These are phyloP conservation scores for Hypoxylon sp. DNA, from an alignment of 2,329 filamentous ascomycete species.

Conservation along the genomic window DNA sequence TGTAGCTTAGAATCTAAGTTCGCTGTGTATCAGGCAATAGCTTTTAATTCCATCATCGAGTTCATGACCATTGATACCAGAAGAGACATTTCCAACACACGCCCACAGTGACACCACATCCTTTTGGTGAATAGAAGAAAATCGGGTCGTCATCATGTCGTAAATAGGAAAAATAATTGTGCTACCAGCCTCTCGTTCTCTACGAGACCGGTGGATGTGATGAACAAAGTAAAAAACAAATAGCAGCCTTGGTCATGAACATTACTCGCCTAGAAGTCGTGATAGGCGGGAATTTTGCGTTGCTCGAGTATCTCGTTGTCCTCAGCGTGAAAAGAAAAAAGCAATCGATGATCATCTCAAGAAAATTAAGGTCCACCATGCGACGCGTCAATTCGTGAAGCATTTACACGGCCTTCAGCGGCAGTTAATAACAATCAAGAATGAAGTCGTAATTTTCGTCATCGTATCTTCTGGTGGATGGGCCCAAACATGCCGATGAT, in stretches of 20 bases:
- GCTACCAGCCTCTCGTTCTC: slow-evolving; percentile 51
- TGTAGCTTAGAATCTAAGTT: slow-evolving; percentile 54
- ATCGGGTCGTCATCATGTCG: slow-evolving; percentile 56
- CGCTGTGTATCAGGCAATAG: slow-evolving; percentile 57
- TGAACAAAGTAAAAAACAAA: slow-evolving; percentile 53
- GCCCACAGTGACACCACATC: slow-evolving; percentile 57
- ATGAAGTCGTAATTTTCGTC: slow-evolving; percentile 60
- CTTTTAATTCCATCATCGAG: slow-evolving; percentile 60
- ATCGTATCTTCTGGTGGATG: slow-evolving; percentile 54
- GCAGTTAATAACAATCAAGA: slow-evolving; percentile 56
- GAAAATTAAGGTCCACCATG: slow-evolving; percentile 55
- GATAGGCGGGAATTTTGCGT: slow-evolving; percentile 52
- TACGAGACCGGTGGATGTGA: slow-evolving; percentile 46
- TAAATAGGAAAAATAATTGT: slow-evolving; percentile 54
- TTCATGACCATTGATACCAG: slow-evolving; percentile 59
- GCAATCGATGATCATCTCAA: slow-evolving; percentile 46
- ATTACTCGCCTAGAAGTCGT: slow-evolving; percentile 55
- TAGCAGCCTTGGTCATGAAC: slow-evolving; percentile 55
- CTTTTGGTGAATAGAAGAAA: slow-evolving; percentile 58
- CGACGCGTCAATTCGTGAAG: slow-evolving; percentile 55
- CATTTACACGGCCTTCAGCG: slow-evolving; percentile 55
- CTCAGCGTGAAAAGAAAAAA: slow-evolving; percentile 50
- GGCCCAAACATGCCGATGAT: slow-evolving; percentile 55
- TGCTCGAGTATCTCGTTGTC: slow-evolving; percentile 54
- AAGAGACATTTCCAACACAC: slow-evolving; percentile 58